A percentile compares a stretch with the other conserved stretches of the same genome.
These are phyloP conservation scores for Monilinia laxa DNA, from an alignment of 2,329 filamentous ascomycete species.

Conservation along the genomic window DNA sequence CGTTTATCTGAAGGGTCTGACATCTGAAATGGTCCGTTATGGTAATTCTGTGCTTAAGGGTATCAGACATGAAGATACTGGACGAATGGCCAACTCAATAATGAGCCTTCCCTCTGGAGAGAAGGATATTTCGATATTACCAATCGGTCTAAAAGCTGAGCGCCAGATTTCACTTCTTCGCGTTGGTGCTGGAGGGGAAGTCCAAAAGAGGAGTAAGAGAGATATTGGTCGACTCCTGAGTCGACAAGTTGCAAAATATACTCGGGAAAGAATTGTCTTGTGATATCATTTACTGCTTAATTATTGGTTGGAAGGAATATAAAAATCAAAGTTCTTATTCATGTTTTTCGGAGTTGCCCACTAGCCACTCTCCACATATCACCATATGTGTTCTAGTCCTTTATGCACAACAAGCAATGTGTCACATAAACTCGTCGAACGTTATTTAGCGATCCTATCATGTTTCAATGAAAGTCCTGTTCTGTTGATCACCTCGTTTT, in stretches of 20 bases:
- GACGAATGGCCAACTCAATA: constrained; percentile 43
- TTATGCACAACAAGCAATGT: constrained; percentile 7
- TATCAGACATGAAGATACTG: constrained; percentile 34
- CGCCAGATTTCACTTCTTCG: constrained; percentile 53
- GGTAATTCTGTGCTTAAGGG: constrained; percentile 42
- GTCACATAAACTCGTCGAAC: background rate
- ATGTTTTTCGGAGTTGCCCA: background rate
- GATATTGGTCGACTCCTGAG: constrained; percentile 77
- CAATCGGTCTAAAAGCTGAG: constrained; percentile 68
- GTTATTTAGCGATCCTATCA: constrained; percentile 21
- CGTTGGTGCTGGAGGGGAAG: constrained; percentile 67
- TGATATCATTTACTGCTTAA: constrained; percentile 42
- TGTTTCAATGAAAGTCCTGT: background rate
- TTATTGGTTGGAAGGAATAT: constrained; percentile 16
- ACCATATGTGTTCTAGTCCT: constrained; percentile 5
- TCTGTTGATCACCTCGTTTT: background rate
- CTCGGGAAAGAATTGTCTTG: constrained; percentile 72
- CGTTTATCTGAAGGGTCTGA: constrained; percentile 60
- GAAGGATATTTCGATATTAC: constrained; percentile 54
- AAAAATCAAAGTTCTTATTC: constrained; percentile 6
- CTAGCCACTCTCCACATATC: constrained; percentile 11
- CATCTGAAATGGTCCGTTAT: constrained; percentile 66
- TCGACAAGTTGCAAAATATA: constrained; percentile 79
- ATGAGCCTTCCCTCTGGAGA: constrained; percentile 49
- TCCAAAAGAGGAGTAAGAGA: constrained; percentile 65